Evolutionary conservation across 306 rosid species (phyloP).

Genomic region (Herpetospermum pedunculosum): DNA sequence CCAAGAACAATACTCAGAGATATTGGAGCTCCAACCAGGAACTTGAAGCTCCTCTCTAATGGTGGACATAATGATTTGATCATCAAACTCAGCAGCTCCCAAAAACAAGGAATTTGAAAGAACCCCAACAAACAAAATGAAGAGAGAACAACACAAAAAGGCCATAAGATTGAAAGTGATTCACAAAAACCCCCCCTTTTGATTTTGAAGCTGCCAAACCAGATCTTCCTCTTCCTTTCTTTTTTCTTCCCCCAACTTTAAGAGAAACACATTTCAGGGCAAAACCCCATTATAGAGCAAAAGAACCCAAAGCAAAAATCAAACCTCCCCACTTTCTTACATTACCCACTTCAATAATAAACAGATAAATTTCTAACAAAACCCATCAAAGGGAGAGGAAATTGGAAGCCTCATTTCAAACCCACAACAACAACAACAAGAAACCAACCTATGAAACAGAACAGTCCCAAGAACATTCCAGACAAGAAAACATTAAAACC

Average conservation of each 20-base stretch:
- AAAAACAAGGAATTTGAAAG: slow-evolving; percentile 29
- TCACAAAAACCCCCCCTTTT: neutral
- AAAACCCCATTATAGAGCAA: neutral
- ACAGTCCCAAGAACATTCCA: neutral
- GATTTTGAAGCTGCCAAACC: neutral
- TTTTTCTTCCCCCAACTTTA: neutral
- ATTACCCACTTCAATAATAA: neutral
- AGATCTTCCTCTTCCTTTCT: slow-evolving; percentile 9
- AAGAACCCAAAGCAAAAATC: slow-evolving; percentile 5
- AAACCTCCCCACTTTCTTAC: neutral
- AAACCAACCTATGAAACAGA: neutral
- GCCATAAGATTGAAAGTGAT: slow-evolving; percentile 25
- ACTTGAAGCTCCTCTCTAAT: slow-evolving; percentile 70
- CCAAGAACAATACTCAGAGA: slow-evolving; percentile 73
- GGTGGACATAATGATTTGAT: slow-evolving; percentile 43
- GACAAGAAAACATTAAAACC: neutral
- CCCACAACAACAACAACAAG: neutral
- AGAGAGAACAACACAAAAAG: slow-evolving; percentile 23
- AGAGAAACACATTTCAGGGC: slow-evolving; percentile 7
- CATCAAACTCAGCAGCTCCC: slow-evolving; percentile 53
- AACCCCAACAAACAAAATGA: slow-evolving; percentile 42
- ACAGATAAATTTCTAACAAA: neutral
- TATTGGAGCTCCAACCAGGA: slow-evolving; percentile 66
- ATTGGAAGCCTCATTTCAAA: neutral
- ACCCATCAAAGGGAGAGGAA: neutral